Percentiles rank a stretch among this genome's conserved stretches.
Conservation (phyloP, 805 yeast genomes). For the Yarrowia sp. region DNA sequence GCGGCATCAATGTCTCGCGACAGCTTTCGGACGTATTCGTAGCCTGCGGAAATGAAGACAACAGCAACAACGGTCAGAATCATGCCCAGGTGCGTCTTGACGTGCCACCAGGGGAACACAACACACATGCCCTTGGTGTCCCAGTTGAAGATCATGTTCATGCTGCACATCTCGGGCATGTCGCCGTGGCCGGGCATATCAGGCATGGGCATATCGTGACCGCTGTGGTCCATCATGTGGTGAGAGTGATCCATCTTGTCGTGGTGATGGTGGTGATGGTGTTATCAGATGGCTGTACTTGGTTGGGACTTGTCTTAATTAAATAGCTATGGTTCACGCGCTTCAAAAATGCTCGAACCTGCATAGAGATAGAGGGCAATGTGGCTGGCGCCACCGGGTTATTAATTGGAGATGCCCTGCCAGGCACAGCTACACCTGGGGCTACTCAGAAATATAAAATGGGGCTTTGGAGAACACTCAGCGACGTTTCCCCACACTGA, state of each 20-base stretch:
- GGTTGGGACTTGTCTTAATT: not conserved
- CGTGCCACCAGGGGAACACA: slow-evolving; percentile 78
- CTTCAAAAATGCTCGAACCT: not conserved
- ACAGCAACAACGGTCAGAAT: slow-evolving; percentile 53
- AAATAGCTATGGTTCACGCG: not conserved
- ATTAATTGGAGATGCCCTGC: too few species aligned
- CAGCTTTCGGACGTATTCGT: slow-evolving; percentile 53
- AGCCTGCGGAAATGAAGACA: slow-evolving; percentile 51
- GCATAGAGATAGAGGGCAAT: slow-evolving; percentile 13
- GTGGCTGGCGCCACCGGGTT: not conserved
- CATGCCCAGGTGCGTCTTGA: slow-evolving; percentile 52
- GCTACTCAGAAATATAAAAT: too few species aligned
- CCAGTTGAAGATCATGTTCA: slow-evolving; percentile 73
- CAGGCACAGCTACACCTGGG: too few species aligned
- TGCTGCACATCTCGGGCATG: slow-evolving; percentile 27
- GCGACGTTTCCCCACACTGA: too few species aligned
- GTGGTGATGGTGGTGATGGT: not conserved
- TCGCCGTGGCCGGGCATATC: slow-evolving; percentile 29
- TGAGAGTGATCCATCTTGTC: slow-evolving; percentile 11
- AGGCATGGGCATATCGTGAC: slow-evolving; percentile 19
- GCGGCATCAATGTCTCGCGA: slow-evolving; percentile 30
- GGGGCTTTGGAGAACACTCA: too few species aligned
- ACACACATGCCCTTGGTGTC: slow-evolving; percentile 70
- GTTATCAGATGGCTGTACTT: not conserved
- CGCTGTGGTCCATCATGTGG: slow-evolving; percentile 17